These are phyloP conservation scores for Pezicula radicicola DNA, from an alignment of 2,329 filamentous ascomycete species.

Conservation along the genomic window DNA sequence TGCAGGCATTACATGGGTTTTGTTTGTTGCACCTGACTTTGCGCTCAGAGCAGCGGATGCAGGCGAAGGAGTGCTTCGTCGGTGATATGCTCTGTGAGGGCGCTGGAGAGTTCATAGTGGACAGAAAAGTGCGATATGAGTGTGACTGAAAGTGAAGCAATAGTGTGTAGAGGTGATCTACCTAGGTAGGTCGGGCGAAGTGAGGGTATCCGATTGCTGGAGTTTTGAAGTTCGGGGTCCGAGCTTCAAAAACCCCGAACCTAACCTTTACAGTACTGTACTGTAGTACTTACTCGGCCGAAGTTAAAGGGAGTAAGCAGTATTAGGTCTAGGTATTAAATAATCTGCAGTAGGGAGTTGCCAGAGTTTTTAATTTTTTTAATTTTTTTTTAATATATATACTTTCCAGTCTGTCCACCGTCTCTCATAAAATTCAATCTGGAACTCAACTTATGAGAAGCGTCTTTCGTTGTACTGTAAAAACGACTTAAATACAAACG, in stretches of 20 bases:
- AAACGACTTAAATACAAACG: too few relatives aligned
- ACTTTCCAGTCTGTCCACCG: too few relatives aligned
- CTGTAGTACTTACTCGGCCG: too few relatives aligned
- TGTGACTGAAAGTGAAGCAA: neutral
- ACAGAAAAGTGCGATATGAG: neutral
- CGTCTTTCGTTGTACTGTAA: too few relatives aligned
- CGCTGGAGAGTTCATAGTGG: neutral
- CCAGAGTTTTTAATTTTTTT: too few relatives aligned
- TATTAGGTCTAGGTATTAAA: too few relatives aligned
- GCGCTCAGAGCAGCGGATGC: conserved; percentile 15
- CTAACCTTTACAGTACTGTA: neutral
- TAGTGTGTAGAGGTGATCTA: neutral
- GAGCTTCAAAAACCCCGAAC: conserved; percentile 4
- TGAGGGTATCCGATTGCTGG: conserved; percentile 1
- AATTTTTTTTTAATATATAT: too few relatives aligned
- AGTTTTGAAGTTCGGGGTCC: conserved; percentile 3
- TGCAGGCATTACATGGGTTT: conserved; percentile 40
- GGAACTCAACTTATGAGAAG: too few relatives aligned
- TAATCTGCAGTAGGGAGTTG: too few relatives aligned
- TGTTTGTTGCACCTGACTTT: conserved; percentile 40
- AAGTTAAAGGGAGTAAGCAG: too few relatives aligned
- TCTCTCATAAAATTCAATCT: too few relatives aligned
- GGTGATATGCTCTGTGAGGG: neutral
- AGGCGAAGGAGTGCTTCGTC: conserved; percentile 1
- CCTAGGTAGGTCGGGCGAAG: neutral